These are phyloP conservation scores for Eucalyptus leucophloia DNA, from an alignment of 345 rosid genomes.

Conservation along the genomic window DNA sequence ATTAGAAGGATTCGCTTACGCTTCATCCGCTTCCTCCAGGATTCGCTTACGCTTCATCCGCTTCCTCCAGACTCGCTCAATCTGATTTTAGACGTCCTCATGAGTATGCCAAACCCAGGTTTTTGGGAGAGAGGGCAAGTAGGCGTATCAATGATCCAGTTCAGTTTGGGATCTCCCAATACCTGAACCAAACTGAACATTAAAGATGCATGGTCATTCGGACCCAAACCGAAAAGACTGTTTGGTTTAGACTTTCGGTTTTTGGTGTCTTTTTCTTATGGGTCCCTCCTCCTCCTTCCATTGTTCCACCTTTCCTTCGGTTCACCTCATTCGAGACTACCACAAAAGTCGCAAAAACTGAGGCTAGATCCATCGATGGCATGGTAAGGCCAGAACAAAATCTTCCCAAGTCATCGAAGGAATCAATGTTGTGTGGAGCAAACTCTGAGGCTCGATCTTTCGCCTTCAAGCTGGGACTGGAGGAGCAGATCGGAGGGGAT, in stretches of 20 bases:
- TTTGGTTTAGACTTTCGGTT: background rate
- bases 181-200: too few species aligned
- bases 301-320: background rate
- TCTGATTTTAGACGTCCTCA: too few species aligned
- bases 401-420: background rate
- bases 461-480: slow-evolving; percentile 30
- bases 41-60: too few species aligned
- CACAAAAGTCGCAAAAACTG: background rate
- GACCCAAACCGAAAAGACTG: background rate
- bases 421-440: background rate
- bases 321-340: background rate
- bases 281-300: background rate
- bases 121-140: too few species aligned
- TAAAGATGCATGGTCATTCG: too few species aligned
- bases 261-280: background rate
- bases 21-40: too few species aligned
- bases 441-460: background rate
- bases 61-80: too few species aligned
- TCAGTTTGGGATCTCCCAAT: too few species aligned
- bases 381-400: background rate
- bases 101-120: too few species aligned
- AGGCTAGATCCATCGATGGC: background rate
- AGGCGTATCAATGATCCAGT: too few species aligned
- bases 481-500: slow-evolving; percentile 70
- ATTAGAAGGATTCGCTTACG: too few species aligned